phyloP scores from a whole-genome alignment of 768 basidiomycete genomes.

The Clitopilus hobsonii region DNA sequence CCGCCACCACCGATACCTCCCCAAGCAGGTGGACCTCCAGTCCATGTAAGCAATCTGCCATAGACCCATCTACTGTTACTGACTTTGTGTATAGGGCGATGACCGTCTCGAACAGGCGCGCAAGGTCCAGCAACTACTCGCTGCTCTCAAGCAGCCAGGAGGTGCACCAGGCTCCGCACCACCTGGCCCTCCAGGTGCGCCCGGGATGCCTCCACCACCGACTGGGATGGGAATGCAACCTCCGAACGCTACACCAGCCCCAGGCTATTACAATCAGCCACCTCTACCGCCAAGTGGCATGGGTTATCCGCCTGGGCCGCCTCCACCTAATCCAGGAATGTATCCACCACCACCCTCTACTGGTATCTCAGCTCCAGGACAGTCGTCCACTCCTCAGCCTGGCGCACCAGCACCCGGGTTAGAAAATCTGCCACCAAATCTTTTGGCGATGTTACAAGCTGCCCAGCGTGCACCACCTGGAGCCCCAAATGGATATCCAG shows the following conservation, averaged over 20 bases:
- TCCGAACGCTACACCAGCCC: not conserved
- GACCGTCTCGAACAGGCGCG: slow-evolving; percentile 87
- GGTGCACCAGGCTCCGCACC: slow-evolving; percentile 27
- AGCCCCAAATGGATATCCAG: slow-evolving; percentile 24
- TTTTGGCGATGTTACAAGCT: slow-evolving; percentile 60
- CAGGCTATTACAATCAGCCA: slow-evolving; percentile 16
- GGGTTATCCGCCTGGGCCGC: slow-evolving; percentile 10
- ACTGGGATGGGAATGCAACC: no score
- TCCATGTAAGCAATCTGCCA: slow-evolving; percentile 11
- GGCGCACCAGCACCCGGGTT: slow-evolving; percentile 31
- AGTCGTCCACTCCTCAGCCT: slow-evolving; percentile 17
- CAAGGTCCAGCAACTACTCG: slow-evolving; percentile 63
- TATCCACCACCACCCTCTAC: slow-evolving; percentile 32
- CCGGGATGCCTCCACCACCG: slow-evolving; percentile 31
- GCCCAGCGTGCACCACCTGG: slow-evolving; percentile 41
- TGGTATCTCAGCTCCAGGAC: slow-evolving; percentile 22
- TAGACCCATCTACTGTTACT: slow-evolving; percentile 1
- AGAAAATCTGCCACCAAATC: slow-evolving; percentile 56
- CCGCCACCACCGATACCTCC: slow-evolving; percentile 25
- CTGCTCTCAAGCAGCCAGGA: slow-evolving; percentile 66
- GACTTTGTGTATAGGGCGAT: slow-evolving; percentile 45
- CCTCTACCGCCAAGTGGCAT: slow-evolving; percentile 14
- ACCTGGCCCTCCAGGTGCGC: slow-evolving; percentile 21
- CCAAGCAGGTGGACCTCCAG: slow-evolving; percentile 9
- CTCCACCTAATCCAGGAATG: slow-evolving; percentile 21